Evolutionary conservation across 495 filamentous ascomycete genomes (phyloP), one percentile per base, ranked within the genome.

Genomic region (Clavariopsis aquatica): DNA sequence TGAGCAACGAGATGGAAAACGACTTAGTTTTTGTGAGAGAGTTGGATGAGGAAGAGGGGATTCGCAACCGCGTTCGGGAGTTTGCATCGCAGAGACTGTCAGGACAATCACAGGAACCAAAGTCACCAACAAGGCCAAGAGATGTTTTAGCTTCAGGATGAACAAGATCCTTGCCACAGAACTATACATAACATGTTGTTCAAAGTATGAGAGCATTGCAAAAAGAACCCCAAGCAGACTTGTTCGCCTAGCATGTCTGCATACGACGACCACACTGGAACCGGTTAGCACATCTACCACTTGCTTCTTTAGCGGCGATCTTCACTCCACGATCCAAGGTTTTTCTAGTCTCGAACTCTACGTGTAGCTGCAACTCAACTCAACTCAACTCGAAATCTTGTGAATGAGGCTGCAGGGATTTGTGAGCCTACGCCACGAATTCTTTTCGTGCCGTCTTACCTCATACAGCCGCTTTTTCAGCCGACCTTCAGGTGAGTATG

Each of bases 131-230:
- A 20, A 46, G 51, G 0, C 63, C 63, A 17, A 36, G 51, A 15
- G 63, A 66, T 29, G 53, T 60, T 4, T 34, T 66, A 28, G 34
- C 57, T 26, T 55, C 62, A 8, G 62, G 62, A n/a, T 65, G 61
- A 65, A 52, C 36, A 20, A 31, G 12, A 31, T 49, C 27, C 6
- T 24, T 8, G 6, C 10, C 7, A 49, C 19, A 15, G 12, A 49
- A 15, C 38, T 15, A 10, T 17, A 43, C n/a, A n/a, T n/a, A 43
- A 7, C 5, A 6, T n/a, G n/a, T 9, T 43, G 13, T 43, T 43
- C 38, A 3, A 9, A n/a, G n/a, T 43, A 43, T n/a, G 3, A 43
- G 38, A 43, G 2, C 38, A 7, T n/a, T 7, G n/a, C 38, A 43
- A 43, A 43, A 43, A 17, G 13, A 43, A 43, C 8, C 12, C 38